Conservation (phyloP, 495 filamentous ascomycete species). For the Hamigera avellanea region DNA sequence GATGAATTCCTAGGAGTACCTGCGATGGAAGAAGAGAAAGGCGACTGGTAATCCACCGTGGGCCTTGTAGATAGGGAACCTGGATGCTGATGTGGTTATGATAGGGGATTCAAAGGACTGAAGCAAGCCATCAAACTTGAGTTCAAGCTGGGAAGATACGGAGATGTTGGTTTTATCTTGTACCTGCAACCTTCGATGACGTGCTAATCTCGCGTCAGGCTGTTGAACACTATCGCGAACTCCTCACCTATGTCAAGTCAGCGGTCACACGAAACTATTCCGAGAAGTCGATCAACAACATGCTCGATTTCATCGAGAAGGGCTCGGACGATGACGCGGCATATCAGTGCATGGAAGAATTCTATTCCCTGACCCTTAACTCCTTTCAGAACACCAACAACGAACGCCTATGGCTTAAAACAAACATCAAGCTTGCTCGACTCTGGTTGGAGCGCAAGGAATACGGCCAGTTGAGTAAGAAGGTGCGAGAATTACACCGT, state of each 20-base stretch:
- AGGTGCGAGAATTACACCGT: conserved; percentile 78
- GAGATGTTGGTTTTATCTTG: conserved; percentile 47
- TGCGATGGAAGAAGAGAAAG: conserved; percentile 75
- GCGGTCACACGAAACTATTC: conserved; percentile 97
- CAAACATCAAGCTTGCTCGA: conserved; percentile 90
- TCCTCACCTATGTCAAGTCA: conserved; percentile 93
- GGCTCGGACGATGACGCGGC: conserved; percentile 69
- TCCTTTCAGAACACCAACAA: conserved; percentile 98
- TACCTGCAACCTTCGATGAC: neutral
- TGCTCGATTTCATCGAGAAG: conserved; percentile 97
- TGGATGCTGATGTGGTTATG: neutral
- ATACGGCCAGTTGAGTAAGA: conserved; percentile 68
- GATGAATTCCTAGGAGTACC: conserved; percentile 85
- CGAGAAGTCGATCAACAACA: conserved; percentile 98
- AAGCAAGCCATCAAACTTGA: conserved; percentile 98
- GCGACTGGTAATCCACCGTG: conserved; percentile 57
- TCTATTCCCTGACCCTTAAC: conserved; percentile 84
- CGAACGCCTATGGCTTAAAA: conserved; percentile 95
- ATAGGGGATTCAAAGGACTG: conserved; percentile 86
- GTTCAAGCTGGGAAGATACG: conserved; percentile 76
- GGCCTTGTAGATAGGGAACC: neutral
- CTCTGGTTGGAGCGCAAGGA: conserved; percentile 86
- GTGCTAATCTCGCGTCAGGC: conserved; percentile 45
- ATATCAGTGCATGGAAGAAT: conserved; percentile 82
- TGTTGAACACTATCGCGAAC: conserved; percentile 87